These are phyloP conservation scores for Suillus americanus DNA, from an alignment of 768 basidiomycete genomes.

Conservation along the genomic window DNA sequence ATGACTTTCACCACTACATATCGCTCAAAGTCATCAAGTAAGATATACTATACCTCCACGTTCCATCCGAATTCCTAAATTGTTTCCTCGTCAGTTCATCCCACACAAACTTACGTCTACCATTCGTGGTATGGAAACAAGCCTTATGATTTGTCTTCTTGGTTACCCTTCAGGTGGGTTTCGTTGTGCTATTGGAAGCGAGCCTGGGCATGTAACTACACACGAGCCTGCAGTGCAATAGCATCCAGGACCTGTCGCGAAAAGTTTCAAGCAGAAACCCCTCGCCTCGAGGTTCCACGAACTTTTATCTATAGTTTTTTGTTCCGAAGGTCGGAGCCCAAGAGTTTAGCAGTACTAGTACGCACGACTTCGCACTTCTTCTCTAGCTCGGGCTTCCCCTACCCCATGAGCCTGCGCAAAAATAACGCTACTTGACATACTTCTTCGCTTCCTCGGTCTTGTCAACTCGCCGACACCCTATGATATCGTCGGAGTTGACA, in stretches of 20 bases:
- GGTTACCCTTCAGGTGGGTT: conserved; percentile 17
- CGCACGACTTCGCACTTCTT: conserved; percentile 22
- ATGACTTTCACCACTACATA: too few species aligned
- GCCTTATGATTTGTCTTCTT: conserved; percentile 13
- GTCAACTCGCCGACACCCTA: conserved; percentile 20
- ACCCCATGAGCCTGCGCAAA: conserved; percentile 3
- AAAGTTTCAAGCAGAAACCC: neutral
- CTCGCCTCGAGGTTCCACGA: conserved; percentile 15
- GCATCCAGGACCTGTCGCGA: neutral
- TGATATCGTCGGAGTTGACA: conserved; percentile 24
- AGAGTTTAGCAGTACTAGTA: conserved; percentile 18
- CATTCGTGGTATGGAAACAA: conserved; percentile 8
- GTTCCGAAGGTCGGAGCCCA: conserved; percentile 22
- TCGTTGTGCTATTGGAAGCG: conserved; percentile 15
- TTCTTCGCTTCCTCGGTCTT: conserved; percentile 21
- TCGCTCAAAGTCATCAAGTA: neutral
- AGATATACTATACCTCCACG: neutral
- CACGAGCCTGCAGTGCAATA: neutral
- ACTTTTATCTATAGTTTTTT: conserved; percentile 23
- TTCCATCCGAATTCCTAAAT: neutral
- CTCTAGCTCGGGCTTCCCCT: conserved; percentile 22
- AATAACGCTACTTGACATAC: neutral
- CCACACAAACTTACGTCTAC: neutral
- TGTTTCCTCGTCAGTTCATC: neutral
- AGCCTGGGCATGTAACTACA: neutral